Evolutionary conservation across 2,329 filamentous ascomycete genomes (phyloP), one percentile per base, ranked within the genome.

Genomic region (Monilinia vaccinii-corymbosi): DNA sequence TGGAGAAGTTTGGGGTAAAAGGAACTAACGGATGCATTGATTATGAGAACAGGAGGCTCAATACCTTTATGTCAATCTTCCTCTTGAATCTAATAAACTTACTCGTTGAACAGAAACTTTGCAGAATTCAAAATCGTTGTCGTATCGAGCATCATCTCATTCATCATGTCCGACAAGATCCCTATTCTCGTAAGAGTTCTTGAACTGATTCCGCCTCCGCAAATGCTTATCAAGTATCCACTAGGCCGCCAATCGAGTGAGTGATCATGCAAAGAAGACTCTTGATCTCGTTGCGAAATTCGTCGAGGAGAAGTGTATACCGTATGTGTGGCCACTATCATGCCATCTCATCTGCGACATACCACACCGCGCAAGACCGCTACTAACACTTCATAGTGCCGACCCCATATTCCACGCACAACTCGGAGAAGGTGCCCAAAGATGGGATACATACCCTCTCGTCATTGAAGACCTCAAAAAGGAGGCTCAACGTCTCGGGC

Each of bases 231-330:
- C n/a, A 16, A 31, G 16, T 8, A 38, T n/a, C n/a, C 14, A n/a
- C 14, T 38, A 72, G 71, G 70, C 70, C 21, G 63, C 58, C 34
- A 65, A 67, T 55, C 67, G 80, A 73, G 89, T 97, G 67, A 95
- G 90, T 76, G 91, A 95, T 62, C 81, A 84, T 70, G 92, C 92
- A 56, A 89, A 87, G 77, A 85, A 88, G 79, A 89, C 88, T 34
- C 78, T 97, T 66, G 92, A 97, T 71, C 73, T 91, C 65, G 89
- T 99, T 67, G 90, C 93, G 78, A 91, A 91, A 75, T 99, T 99
- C 70, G 94, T 99, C 68, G 89, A 97, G 73, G 92, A 96, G 75
- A 92, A 96, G 79, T 99, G 89, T 74, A 87, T 91, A 66, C 88
- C 88, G 83, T 86, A 73, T 76, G 82, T 69, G 25, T 28, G 25